Conservation (phyloP, 2,329 filamentous ascomycete genomes). For the Ophiocordyceps camponoti-saundersi region DNA sequence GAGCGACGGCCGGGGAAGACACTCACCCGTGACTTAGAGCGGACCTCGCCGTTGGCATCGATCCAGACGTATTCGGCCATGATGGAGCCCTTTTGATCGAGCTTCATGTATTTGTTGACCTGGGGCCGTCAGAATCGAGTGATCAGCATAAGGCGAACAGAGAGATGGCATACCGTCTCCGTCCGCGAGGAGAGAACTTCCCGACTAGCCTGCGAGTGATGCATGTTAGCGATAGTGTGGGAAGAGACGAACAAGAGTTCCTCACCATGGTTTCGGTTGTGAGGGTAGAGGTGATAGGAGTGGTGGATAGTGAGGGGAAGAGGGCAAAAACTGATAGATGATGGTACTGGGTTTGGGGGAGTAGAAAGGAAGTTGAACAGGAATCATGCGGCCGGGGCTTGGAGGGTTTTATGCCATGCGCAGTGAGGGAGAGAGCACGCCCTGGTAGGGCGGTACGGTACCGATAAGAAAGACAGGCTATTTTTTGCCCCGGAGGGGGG, state of each 20-base stretch:
- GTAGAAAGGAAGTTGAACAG: neutral
- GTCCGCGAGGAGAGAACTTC: slow-evolving; percentile 12
- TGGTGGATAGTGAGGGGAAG: neutral
- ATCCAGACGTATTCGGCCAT: slow-evolving; percentile 98
- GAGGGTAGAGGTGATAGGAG: neutral
- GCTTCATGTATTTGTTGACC: slow-evolving; percentile 82
- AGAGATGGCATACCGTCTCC: slow-evolving; percentile 15
- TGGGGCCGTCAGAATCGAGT: slow-evolving; percentile 20
- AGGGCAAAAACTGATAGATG: neutral
- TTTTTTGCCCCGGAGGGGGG: neutral
- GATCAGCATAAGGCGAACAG: neutral
- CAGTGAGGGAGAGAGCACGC: neutral
- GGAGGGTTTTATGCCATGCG: neutral
- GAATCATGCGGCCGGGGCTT: neutral
- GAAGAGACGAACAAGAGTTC: neutral
- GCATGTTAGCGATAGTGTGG: neutral
- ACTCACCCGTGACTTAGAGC: slow-evolving; percentile 93
- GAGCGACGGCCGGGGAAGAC: slow-evolving; percentile 2
- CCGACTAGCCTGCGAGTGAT: slow-evolving; percentile 9
- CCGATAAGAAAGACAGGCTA: neutral
- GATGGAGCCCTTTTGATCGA: slow-evolving; percentile 75
- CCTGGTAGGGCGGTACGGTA: neutral
- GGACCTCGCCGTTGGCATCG: slow-evolving; percentile 64
- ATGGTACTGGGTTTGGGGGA: neutral
- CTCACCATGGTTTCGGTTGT: slow-evolving; percentile 7